These are phyloP conservation scores for Jacaranda copaia DNA, from an alignment of 257 asterid species.

Conservation along the genomic window DNA sequence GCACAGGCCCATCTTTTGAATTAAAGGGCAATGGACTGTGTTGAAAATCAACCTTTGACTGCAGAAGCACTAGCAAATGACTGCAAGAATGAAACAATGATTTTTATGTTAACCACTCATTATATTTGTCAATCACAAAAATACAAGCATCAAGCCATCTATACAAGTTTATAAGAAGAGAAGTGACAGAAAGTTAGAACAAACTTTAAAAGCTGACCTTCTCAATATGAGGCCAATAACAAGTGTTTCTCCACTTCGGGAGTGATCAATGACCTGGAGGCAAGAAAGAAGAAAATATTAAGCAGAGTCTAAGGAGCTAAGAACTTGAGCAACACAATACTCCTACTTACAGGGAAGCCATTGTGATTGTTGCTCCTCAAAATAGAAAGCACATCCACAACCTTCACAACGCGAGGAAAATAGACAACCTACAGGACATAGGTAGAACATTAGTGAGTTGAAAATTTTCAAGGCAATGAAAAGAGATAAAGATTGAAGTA, in stretches of 20 bases:
- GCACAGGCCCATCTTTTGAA: slow-evolving; percentile 76
- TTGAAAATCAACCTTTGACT: slow-evolving; percentile 95
- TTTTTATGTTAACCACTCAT: slow-evolving; percentile 21
- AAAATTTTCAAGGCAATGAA: slow-evolving; percentile 21
- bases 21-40: slow-evolving; percentile 86
- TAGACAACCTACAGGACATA: slow-evolving; percentile 72
- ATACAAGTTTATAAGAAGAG: not conserved
- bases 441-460: slow-evolving; percentile 25
- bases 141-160: slow-evolving; percentile 3
- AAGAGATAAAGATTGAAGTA: not conserved
- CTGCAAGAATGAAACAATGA: slow-evolving; percentile 56
- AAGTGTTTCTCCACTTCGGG: slow-evolving; percentile 89
- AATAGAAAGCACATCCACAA: slow-evolving; percentile 80
- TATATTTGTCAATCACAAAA: slow-evolving; percentile 17
- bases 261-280: slow-evolving; percentile 86
- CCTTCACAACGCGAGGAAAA: slow-evolving; percentile 92
- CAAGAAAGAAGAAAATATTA: slow-evolving; percentile 29
- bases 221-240: slow-evolving; percentile 92
- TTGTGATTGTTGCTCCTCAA: slow-evolving; percentile 91
- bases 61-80: slow-evolving; percentile 93
- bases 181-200: slow-evolving; percentile 12
- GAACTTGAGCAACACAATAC: slow-evolving; percentile 29
- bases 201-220: slow-evolving; percentile 59
- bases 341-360: slow-evolving; percentile 89
- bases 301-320: slow-evolving; percentile 21